These are phyloP conservation scores for Choricystis sp. DNA, from an alignment of 139 green algal genomes.

Conservation along the genomic window DNA sequence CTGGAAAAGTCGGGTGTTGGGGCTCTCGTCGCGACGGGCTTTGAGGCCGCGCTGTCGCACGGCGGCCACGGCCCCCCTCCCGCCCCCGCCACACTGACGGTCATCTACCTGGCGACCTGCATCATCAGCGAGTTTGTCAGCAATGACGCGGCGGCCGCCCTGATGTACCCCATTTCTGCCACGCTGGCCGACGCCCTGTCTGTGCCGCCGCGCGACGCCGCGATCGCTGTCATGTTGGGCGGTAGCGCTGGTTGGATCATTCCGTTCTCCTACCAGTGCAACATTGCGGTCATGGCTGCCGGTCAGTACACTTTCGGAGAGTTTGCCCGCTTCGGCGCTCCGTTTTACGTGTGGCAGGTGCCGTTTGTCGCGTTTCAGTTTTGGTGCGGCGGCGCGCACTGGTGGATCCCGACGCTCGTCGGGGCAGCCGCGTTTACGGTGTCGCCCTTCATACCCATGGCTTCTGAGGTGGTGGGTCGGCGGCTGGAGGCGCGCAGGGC, in stretches of 20 bases:
- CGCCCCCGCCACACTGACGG: too few relatives aligned
- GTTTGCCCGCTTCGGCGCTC: too few relatives aligned
- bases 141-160: slow-evolving; percentile 29
- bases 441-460: too few relatives aligned
- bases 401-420: too few relatives aligned
- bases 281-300: slow-evolving; percentile 53
- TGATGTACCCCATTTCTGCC: slow-evolving; percentile 23
- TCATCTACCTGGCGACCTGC: slow-evolving; percentile 40
- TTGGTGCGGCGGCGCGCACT: too few relatives aligned
- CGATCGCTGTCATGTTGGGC: slow-evolving; percentile 30
- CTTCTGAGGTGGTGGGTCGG: too few relatives aligned
- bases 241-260: slow-evolving; percentile 32
- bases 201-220: slow-evolving; percentile 14
- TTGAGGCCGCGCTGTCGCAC: slow-evolving; percentile 11
- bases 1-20: slow-evolving; percentile 31
- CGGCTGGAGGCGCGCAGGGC: too few relatives aligned
- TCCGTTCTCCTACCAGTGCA: slow-evolving; percentile 47
- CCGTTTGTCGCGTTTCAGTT: too few relatives aligned
- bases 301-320: not conserved
- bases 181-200: slow-evolving; percentile 13
- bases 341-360: too few relatives aligned
- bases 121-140: slow-evolving; percentile 38
- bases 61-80: slow-evolving; percentile 22
- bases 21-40: slow-evolving; percentile 18
- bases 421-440: too few relatives aligned